Base-by-base conservation (phyloP, 2,329 filamentous ascomycete species). In the Fusarium sp. region DNA sequence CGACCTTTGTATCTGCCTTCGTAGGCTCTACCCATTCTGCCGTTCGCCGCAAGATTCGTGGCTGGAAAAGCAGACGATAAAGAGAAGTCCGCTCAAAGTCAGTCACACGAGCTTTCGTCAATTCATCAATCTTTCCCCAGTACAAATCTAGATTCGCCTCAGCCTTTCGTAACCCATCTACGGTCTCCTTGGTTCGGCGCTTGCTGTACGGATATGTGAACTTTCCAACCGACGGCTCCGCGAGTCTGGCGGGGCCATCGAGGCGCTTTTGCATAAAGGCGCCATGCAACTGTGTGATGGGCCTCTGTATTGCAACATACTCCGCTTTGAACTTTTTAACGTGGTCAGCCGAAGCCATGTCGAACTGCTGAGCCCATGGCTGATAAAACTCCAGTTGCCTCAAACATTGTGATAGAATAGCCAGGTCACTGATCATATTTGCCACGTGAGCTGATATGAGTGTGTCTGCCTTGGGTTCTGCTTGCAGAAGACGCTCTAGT, bases 371-470 rank as follows among this genome's bases (percentile, higher is more conserved):
- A 17, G 50, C 50, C 39, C 50, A 46, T 20, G 50, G 50, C 1
- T 53, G 50, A 11, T 46, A 53, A 8, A 33, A 4, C 3, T 58
- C 49, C 2, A 55, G n/a, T 15, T 58, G 49, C 1, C 54, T 55
- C 5, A 39, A 25, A 7, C 40, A 58, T 1, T 55, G 55, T 7
- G 11, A 20, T 15, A 55, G 4, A 8, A 58, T 18, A 6, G 49
- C 40, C 15, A 45, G 1, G 0, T 58, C 33, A 5, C 55, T 13
- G 3, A 58, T 23, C 4, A 39, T 40, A 20, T n/a, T 55, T 4
- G 40, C n/a, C 1, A 55, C n/a, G 18, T 17, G 11, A 17, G 15
- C 41, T 6, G 49, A 58, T 21, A 45, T 37, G 11, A 55, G 25
- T 10, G n/a, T 20, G 17, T 55, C 55, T 17, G 49, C 55, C 5